Percentiles rank a stretch among this genome's conserved stretches.
Evolutionary conservation across 345 rosid genomes (phyloP).

Genomic region (Anastatica hierochuntica): DNA sequence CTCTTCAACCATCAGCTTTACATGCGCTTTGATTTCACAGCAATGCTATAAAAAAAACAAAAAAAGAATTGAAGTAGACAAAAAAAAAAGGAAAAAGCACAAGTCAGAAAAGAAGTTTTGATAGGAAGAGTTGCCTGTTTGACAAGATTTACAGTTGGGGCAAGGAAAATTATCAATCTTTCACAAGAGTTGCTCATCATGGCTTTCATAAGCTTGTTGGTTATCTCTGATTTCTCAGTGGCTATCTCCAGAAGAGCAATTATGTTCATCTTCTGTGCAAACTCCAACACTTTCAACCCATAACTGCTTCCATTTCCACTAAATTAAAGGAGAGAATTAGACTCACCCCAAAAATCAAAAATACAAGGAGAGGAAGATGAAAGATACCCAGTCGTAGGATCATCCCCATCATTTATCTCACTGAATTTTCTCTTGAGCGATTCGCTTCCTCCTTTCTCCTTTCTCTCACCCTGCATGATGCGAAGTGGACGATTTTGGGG

Average conservation of each 20-base stretch:
- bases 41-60: constrained; percentile 50
- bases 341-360: background rate
- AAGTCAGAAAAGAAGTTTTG: background rate
- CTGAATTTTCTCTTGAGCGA: constrained; percentile 39
- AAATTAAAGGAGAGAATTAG: background rate
- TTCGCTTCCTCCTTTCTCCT: constrained; percentile 10
- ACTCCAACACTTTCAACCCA: constrained; percentile 51
- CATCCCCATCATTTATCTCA: constrained; percentile 22
- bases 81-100: background rate
- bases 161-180: constrained; percentile 59
- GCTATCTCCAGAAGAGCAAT: constrained; percentile 69
- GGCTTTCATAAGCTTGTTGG: constrained; percentile 51
- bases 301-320: constrained; percentile 43
- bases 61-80: background rate
- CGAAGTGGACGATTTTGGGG: background rate
- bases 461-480: constrained; percentile 19
- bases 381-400: constrained; percentile 12
- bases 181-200: constrained; percentile 28
- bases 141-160: constrained; percentile 74
- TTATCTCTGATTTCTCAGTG: constrained; percentile 57
- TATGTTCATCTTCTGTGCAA: constrained; percentile 56
- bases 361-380: background rate
- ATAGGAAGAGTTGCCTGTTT: constrained; percentile 40
- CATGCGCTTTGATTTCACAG: constrained; percentile 35
- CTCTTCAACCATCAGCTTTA: constrained; percentile 44